phyloP scores from a whole-genome alignment of 1,139 yeast genomes.

The Blastobotrys petasosporus region DNA sequence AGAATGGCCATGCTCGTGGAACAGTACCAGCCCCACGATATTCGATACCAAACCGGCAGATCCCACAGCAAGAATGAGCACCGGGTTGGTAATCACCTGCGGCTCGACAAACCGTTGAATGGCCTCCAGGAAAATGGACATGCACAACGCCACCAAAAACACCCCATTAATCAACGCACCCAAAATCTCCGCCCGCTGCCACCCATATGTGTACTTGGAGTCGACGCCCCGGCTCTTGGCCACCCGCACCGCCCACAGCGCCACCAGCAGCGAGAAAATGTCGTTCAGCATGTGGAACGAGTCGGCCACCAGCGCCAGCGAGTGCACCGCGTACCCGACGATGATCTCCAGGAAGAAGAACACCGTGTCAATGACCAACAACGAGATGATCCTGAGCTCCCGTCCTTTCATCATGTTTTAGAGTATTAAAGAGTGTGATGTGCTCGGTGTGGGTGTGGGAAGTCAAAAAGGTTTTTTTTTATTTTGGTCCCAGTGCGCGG shows the following conservation, averaged over 20 bases:
- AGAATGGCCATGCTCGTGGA: conserved; percentile 85
- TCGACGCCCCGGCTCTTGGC: conserved; percentile 80
- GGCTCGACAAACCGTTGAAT: conserved; percentile 82
- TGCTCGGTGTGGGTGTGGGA: background rate
- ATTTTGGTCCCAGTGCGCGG: background rate
- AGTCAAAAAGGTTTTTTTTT: background rate
- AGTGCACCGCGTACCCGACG: conserved; percentile 79
- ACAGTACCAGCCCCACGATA: conserved; percentile 72
- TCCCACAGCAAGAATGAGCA: conserved; percentile 76
- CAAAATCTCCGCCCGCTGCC: conserved; percentile 93
- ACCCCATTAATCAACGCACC: conserved; percentile 97
- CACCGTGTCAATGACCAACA: conserved; percentile 68
- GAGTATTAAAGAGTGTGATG: background rate
- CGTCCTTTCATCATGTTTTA: conserved; percentile 39
- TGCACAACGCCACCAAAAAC: conserved; percentile 82
- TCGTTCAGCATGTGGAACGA: conserved; percentile 97
- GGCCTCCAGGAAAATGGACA: conserved; percentile 89
- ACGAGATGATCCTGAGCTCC: conserved; percentile 66
- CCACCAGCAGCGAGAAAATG: conserved; percentile 80
- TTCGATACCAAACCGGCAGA: conserved; percentile 76
- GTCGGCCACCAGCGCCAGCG: conserved; percentile 89
- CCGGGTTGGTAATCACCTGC: conserved; percentile 70
- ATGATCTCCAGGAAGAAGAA: conserved; percentile 84
- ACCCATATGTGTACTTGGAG: conserved; percentile 85
- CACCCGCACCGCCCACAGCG: conserved; percentile 93